Base-by-base conservation (phyloP, 495 filamentous ascomycete species). In the Penicillium ochrochloron region DNA sequence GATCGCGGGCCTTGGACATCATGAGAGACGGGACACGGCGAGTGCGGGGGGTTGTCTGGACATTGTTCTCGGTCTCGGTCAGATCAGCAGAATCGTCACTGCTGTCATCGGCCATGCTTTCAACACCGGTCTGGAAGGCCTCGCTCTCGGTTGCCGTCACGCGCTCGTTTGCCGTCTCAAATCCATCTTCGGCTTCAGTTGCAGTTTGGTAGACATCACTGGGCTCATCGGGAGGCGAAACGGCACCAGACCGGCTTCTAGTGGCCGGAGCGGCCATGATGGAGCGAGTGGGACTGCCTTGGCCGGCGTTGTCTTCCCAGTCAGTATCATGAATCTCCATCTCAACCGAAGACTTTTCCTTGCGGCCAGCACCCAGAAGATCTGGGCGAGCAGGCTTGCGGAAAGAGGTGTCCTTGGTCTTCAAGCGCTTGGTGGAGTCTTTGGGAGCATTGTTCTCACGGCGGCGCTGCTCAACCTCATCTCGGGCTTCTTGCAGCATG, bases 401-500 rank as follows among this genome's bases (percentile, higher is more conserved):
- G 75, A 89, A 86, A 25, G 89, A 80, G 60, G 89, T 89, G 0
- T 84, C 73, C 52, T 92, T 90, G 25, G 85, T 80, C 77, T 91
- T 93, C 41, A 90, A 85, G 66, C 84, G 87, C 70, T 92, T 93
- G 25, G 78, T 82, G 29, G 83, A 66, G 19, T 68, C 76, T 37
- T 78, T 76, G 15, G 82, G 81, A 29, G 72, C 69, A 42, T 75
- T 75, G 70, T 77, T 75, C 25, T 93, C 91, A 54, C 75, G 83
- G 59, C 93, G 87, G 34, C 89, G 77, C 64, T 86, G 83, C 77
- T 98, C 95, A 27, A 99, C 76, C 69, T 99, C 96, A 75, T 99
- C 95, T 31, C 95, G 88, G 39, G 93, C 90, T 66, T 99, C 95
- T 79, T 97, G 96, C 34, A 99, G 84, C 87, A 99, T 92, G 59